Evolutionary conservation across 345 rosid species (phyloP), one percentile per base, ranked within the genome.

Genomic region (Heritiera littoralis): DNA sequence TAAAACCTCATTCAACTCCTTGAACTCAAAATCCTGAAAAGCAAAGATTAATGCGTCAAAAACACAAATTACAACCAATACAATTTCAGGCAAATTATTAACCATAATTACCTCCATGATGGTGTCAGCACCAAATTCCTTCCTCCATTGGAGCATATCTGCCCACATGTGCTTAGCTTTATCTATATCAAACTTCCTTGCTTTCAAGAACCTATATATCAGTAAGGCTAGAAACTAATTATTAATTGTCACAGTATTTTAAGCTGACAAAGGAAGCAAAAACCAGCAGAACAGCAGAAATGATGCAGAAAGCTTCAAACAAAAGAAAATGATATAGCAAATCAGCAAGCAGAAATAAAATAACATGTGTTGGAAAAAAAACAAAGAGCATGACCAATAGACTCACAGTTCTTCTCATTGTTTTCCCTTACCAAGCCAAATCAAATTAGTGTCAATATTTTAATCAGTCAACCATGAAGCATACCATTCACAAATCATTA

Each of bases 131-230:
- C 89, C 96, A 20, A 94, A 97, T 38, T 94, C 94, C 76, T 88
- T 89, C 82, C 99, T 93, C 99, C 99, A 97, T 23, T 87, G 97
- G 80, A 97, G 91, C 98, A 92, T 94, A 63, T 94, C 99, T 60
- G 89, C 87, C 99, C 99, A 97, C 99, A 97, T 97, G 77, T 93
- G 93, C 87, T 91, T 97, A 6, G 98, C 96, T 85, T 90, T 97
- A 54, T 97, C 99, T 70, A 79, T 81, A 78, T 97, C 99, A 76
- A 89, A 88, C 86, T 94, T 97, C 85, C 99, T 91, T 38, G 98
- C 99, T 86, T 91, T 92, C 88, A 97, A 83, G 77, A 87, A 97
- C 87, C 99, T 97, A 6, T 13, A 63, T 76, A 61, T 46, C 67
- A 28, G 30, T 11, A 74, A 38, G 23, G 51, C n/a, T 54, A 9